Evolutionary conservation across 2,329 filamentous ascomycete genomes (phyloP), one percentile per base, ranked within the genome.

Genomic region (Nigrograna mackinnonii): DNA sequence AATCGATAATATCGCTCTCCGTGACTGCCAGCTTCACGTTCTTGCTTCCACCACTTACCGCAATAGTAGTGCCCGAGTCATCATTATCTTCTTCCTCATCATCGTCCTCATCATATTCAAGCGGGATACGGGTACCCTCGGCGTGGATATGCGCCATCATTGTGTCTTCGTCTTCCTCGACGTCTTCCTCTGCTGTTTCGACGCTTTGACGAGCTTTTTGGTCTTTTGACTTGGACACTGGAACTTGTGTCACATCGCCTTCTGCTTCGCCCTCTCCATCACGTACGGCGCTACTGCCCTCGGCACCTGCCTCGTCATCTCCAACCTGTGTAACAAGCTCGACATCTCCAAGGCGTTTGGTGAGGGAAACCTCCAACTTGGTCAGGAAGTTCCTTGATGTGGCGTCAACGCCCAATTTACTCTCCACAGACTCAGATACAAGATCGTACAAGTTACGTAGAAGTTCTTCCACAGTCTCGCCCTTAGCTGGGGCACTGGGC

Each of bases 321-420:
- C 46, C 43, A 39, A 43, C 38, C 36, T 51, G 54, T 14, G 39
- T 42, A 11, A 46, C 56, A 14, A 47, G 43, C 12, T 59, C 62
- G 4, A 60, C 56, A 20, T 66, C 61, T 11, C 63, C 66, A 43
- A 83, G 72, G 12, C 79, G 72, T 52, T 83, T 80, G 40, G 78
- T 71, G 9, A 85, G 54, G 6, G 58, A 58, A 16, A 62, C 59
- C 42, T 75, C 73, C 2, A 85, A 54, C 49, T 82, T 83, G 46
- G 75, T 73, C n/a, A 84, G 67, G 17, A 72, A 68, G 35, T 80
- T 79, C 5, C 76, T 71, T 22, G 79, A 71, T 16, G 78, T 72
- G 4, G 73, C 73, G 39, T 84, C 78, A 2, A 72, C 66, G 1
- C 77, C 77, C 2, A 77, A 66, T 35, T 75, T 71, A 17, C 68